Conservation (phyloP, 805 yeast species). For the Candida rishiriensis region DNA sequence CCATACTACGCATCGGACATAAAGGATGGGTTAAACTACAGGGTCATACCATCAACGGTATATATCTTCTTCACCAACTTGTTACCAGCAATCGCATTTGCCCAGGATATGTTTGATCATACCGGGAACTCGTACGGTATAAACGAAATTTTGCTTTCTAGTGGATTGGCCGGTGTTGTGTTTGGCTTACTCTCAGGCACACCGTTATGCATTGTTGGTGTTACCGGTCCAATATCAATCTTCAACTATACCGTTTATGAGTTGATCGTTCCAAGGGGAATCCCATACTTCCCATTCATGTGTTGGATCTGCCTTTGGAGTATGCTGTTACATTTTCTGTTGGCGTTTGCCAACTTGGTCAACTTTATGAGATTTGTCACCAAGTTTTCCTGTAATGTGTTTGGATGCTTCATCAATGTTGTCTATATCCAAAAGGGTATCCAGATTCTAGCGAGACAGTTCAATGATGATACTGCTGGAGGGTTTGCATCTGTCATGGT, state of each 20-base stretch:
- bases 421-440: constrained; percentile 90
- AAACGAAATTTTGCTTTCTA: constrained; percentile 78
- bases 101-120: constrained; percentile 94
- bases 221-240: constrained; percentile 91
- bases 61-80: constrained; percentile 86
- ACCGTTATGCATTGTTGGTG: constrained; percentile 93
- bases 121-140: constrained; percentile 86
- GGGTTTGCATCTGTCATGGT: constrained; percentile 67
- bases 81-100: constrained; percentile 92
- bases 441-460: constrained; percentile 73
- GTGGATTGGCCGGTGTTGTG: constrained; percentile 84
- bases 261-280: constrained; percentile 50
- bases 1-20: constrained; percentile 79
- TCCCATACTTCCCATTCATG: constrained; percentile 81
- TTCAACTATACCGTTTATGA: constrained; percentile 88
- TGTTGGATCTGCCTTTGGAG: constrained; percentile 95
- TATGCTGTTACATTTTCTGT: constrained; percentile 69
- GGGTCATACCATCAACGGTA: constrained; percentile 81
- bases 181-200: constrained; percentile 87
- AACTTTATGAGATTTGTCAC: constrained; percentile 68
- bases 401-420: constrained; percentile 85
- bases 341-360: constrained; percentile 69
- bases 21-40: constrained; percentile 75
- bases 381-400: constrained; percentile 82
- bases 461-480: constrained; percentile 34